Conservation (phyloP, 495 filamentous ascomycete species). For the Penicillium longicatenatum region DNA sequence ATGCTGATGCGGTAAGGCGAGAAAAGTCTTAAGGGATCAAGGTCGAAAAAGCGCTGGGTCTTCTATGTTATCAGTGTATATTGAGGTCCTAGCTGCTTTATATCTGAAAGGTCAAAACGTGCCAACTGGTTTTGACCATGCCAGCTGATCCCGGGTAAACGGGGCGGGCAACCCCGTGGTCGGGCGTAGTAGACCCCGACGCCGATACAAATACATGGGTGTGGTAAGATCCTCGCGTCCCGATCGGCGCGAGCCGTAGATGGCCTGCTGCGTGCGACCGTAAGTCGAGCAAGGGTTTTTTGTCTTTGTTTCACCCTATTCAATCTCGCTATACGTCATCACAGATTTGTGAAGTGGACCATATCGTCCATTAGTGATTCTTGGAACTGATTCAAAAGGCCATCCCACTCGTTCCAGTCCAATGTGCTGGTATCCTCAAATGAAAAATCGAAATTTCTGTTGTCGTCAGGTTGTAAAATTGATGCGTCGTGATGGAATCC, state of each 20-base stretch:
- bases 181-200: not conserved
- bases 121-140: not conserved
- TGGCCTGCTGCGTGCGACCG: no score
- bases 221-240: not conserved
- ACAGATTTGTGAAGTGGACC: not conserved
- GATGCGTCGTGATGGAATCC: conserved; percentile 12
- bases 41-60: no score
- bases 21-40: not conserved
- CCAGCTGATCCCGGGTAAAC: not conserved
- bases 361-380: conserved; percentile 26
- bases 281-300: no score
- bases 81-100: not conserved
- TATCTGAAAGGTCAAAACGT: not conserved
- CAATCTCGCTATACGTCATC: not conserved
- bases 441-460: conserved; percentile 18
- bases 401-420: conserved; percentile 41
- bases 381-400: conserved; percentile 35
- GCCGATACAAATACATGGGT: not conserved
- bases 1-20: not conserved
- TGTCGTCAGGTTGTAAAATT: conserved; percentile 1
- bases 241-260: not conserved
- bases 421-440: conserved; percentile 24
- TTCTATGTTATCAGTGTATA: no score
- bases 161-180: not conserved
- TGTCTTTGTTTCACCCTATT: not conserved